Conservation (phyloP, 768 basidiomycete species). For the Cantharellus anzutake region DNA sequence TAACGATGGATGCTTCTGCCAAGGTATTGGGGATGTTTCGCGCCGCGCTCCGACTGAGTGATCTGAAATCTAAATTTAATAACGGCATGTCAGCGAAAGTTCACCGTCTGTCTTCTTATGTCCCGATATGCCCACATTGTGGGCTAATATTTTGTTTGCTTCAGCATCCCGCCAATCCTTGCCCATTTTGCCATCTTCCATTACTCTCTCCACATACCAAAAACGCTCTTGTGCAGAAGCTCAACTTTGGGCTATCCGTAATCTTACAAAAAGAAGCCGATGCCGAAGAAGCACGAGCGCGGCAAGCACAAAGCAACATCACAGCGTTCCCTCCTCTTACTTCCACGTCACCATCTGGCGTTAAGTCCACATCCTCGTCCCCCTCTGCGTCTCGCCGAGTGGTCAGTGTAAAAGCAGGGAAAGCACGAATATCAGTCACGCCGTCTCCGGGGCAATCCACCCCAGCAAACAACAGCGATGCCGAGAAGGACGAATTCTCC, state of each 20-base stretch:
- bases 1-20: not conserved
- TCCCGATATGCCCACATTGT: constrained; percentile 17
- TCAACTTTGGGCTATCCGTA: not conserved
- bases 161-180: constrained; percentile 18
- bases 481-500: not conserved
- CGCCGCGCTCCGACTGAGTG: not conserved
- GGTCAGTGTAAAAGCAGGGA: too few species aligned
- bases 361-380: not conserved
- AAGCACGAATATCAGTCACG: not conserved
- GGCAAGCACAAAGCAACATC: not conserved
- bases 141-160: constrained; percentile 18
- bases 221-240: not conserved
- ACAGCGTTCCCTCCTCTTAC: too few species aligned
- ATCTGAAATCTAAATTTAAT: too few species aligned
- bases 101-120: constrained; percentile 18
- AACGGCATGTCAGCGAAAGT: constrained; percentile 11
- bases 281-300: not conserved
- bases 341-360: too few species aligned
- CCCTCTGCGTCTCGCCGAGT: not conserved
- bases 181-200: constrained; percentile 16
- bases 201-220: constrained; percentile 3
- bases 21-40: not conserved
- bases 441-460: not conserved
- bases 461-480: not conserved
- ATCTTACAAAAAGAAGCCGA: constrained; percentile 4